A percentile compares a stretch with the other conserved stretches of the same genome.
These are phyloP conservation scores for Exophiala calicioides DNA, from an alignment of 2,329 filamentous ascomycete genomes.

Conservation along the genomic window DNA sequence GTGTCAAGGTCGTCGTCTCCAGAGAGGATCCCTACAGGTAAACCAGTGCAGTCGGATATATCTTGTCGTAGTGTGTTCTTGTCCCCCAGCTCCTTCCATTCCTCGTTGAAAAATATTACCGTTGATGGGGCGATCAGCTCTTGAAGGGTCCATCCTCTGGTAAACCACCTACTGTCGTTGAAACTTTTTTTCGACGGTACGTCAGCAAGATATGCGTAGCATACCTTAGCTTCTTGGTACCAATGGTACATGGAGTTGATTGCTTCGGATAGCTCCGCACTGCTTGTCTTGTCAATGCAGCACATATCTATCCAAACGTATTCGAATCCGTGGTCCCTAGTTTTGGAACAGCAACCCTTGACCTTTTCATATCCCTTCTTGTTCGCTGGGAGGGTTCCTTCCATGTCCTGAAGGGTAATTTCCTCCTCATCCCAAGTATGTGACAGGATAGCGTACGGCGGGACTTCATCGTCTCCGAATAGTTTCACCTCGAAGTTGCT, in stretches of 20 bases:
- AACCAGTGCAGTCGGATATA: neutral
- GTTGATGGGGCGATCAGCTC: conserved; percentile 24
- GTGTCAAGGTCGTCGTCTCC: no score
- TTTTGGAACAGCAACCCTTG: neutral
- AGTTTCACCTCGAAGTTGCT: no score
- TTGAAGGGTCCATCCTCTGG: conserved; percentile 26
- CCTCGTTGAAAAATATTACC: conserved; percentile 20
- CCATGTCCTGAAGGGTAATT: neutral
- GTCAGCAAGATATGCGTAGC: conserved; percentile 27
- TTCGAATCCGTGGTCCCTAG: neutral
- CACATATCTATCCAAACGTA: conserved; percentile 32
- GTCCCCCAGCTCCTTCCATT: conserved; percentile 1
- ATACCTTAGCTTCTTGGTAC: conserved; percentile 22
- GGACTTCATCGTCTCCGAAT: neutral
- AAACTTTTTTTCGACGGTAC: neutral
- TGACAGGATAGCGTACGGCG: neutral
- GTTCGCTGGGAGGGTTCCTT: neutral
- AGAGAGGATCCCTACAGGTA: no score
- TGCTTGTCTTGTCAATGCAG: conserved; percentile 27
- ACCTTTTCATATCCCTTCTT: neutral
- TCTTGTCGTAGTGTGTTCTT: neutral
- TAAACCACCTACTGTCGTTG: conserved; percentile 20
- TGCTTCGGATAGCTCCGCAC: conserved; percentile 24
- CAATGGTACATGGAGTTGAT: conserved; percentile 30
- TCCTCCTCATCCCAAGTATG: neutral